Conservation (phyloP, 2,329 filamentous ascomycete genomes). For the Cercospora brassicicola region DNA sequence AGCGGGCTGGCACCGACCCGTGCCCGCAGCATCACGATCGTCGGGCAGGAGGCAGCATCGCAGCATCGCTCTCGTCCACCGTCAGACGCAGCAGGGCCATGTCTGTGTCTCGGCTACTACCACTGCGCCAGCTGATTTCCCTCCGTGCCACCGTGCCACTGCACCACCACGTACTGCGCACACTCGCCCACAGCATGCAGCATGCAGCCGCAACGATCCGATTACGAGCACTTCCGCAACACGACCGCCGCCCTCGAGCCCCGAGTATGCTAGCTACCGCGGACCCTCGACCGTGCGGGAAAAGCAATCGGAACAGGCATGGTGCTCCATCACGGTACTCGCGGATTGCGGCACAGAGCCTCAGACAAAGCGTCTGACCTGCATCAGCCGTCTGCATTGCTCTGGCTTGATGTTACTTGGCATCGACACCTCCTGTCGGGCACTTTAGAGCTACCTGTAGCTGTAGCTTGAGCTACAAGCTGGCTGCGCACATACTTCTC, state of each 20-base stretch:
- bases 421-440: background rate
- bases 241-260: background rate
- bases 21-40: background rate
- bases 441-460: background rate
- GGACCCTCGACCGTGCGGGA: background rate
- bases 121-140: background rate
- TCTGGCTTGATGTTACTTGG: background rate
- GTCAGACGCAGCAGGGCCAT: background rate
- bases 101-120: background rate
- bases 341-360: background rate
- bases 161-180: background rate
- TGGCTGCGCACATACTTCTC: background rate
- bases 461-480: background rate
- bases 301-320: background rate
- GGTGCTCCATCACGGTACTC: background rate
- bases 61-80: background rate
- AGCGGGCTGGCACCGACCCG: background rate
- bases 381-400: conserved; percentile 1
- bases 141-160: background rate
- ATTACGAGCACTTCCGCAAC: background rate
- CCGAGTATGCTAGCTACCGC: background rate
- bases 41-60: background rate
- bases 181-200: background rate
- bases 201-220: background rate
- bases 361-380: background rate